These are phyloP conservation scores for Chalaropsis ovoidea DNA, from an alignment of 2,329 filamentous ascomycete genomes.

Conservation along the genomic window DNA sequence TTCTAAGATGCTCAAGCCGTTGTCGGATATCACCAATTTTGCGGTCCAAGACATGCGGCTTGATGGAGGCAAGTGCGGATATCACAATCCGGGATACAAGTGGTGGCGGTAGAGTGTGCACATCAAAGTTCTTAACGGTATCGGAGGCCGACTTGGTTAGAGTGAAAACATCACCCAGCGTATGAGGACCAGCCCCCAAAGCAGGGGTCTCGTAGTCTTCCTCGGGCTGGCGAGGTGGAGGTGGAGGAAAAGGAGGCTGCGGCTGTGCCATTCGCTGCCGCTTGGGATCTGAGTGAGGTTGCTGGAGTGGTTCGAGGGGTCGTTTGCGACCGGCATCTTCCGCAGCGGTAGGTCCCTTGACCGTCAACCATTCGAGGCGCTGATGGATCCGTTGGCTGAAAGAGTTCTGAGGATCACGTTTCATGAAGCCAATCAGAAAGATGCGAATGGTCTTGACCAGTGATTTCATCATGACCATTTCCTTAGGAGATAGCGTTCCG, in stretches of 20 bases:
- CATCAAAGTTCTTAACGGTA: conserved; percentile 69
- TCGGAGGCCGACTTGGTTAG: conserved; percentile 57
- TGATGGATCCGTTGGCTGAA: conserved; percentile 71
- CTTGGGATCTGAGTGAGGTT: conserved; percentile 70
- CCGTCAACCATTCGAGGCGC: conserved; percentile 72
- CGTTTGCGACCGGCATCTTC: conserved; percentile 74
- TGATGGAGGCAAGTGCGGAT: conserved; percentile 47
- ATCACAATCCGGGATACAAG: conserved; percentile 74
- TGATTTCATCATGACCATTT: conserved; percentile 74
- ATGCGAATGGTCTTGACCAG: conserved; percentile 90
- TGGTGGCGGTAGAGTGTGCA: conserved; percentile 63
- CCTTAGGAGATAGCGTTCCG: conserved; percentile 64
- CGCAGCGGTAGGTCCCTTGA: conserved; percentile 65
- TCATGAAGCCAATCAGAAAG: conserved; percentile 70
- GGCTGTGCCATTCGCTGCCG: conserved; percentile 54
- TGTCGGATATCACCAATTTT: conserved; percentile 25
- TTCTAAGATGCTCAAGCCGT: conserved; percentile 24
- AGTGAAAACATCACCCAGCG: conserved; percentile 74
- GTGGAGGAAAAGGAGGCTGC: conserved; percentile 33
- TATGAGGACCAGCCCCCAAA: conserved; percentile 64
- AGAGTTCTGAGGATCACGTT: conserved; percentile 72
- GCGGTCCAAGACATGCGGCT: conserved; percentile 23
- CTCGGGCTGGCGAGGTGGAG: conserved; percentile 29
- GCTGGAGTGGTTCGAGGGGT: conserved; percentile 57
- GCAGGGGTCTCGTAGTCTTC: conserved; percentile 50